phyloP scores from a whole-genome alignment of 2,329 filamentous ascomycete genomes.

The Zymoseptoria ardabiliae region DNA sequence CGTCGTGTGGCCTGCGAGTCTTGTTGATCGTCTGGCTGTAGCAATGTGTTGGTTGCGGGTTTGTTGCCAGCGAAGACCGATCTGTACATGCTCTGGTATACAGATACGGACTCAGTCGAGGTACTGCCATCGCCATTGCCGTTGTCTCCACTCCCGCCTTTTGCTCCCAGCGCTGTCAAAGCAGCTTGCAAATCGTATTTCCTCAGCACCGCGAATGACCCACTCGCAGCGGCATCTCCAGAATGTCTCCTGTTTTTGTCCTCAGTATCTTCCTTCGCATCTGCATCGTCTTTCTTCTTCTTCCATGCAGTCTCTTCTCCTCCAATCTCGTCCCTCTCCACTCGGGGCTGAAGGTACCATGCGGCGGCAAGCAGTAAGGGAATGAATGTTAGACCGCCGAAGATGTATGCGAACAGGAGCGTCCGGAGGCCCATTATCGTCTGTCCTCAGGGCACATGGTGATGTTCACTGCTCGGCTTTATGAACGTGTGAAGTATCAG shows the following conservation, averaged over 20 bases:
- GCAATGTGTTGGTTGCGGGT: slow-evolving; percentile 27
- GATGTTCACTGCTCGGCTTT: background rate
- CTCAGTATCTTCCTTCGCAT: slow-evolving; percentile 1
- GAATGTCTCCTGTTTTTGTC: slow-evolving; percentile 3
- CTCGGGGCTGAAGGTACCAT: slow-evolving; percentile 52
- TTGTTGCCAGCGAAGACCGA: slow-evolving; percentile 82
- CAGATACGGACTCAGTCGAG: slow-evolving; percentile 59
- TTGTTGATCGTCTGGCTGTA: slow-evolving; percentile 11
- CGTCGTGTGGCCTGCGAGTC: slow-evolving; percentile 4
- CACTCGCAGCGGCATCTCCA: slow-evolving; percentile 23
- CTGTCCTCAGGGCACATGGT: slow-evolving; percentile 1
- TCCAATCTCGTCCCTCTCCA: slow-evolving; percentile 6
- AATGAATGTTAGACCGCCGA: slow-evolving; percentile 83
- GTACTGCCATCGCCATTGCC: slow-evolving; percentile 6
- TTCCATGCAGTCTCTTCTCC: slow-evolving; percentile 3
- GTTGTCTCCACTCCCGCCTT: background rate
- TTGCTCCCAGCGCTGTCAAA: slow-evolving; percentile 15
- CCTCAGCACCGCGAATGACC: slow-evolving; percentile 27
- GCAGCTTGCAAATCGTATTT: slow-evolving; percentile 27
- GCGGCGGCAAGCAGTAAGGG: slow-evolving; percentile 60
- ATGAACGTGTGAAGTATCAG: background rate
- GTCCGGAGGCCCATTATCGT: slow-evolving; percentile 34
- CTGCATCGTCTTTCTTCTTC: slow-evolving; percentile 5
- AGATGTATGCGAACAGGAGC: slow-evolving; percentile 69
- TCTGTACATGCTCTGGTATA: slow-evolving; percentile 97